Percentiles rank a stretch among this genome's conserved stretches.
These are phyloP conservation scores for Desmodesmus armatus DNA, from an alignment of 139 green algal genomes.

Conservation along the genomic window DNA sequence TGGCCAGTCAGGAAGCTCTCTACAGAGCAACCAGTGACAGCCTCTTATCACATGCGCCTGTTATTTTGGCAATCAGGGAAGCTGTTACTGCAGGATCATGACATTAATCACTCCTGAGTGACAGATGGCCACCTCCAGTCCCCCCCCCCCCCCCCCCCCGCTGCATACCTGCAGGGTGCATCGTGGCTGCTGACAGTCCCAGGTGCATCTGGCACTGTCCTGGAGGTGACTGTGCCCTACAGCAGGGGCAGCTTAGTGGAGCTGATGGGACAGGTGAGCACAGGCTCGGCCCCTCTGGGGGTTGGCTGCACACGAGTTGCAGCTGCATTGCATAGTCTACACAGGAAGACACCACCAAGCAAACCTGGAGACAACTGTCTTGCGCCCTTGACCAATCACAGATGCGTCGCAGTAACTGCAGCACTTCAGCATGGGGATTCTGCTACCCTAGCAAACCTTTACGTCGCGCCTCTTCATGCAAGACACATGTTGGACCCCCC, in stretches of 20 bases:
- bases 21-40: neutral
- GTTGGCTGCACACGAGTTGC: neutral
- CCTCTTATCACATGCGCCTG: neutral
- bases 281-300: neutral
- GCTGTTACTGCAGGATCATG: neutral
- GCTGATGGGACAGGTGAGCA: constrained; percentile 62
- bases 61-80: neutral
- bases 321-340: too few relatives aligned
- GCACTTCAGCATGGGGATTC: too few relatives aligned
- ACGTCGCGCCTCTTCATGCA: too few relatives aligned
- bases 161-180: constrained; percentile 55
- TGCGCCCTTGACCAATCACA: too few relatives aligned
- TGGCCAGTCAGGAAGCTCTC: neutral
- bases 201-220: constrained; percentile 81
- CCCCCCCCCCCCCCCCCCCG: neutral
- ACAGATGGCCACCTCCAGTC: neutral
- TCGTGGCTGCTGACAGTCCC: constrained; percentile 82
- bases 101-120: neutral
- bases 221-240: constrained; percentile 85
- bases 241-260: constrained; percentile 57
- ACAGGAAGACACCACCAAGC: too few relatives aligned
- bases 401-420: too few relatives aligned
- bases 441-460: too few relatives aligned
- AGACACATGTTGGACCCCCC: neutral
- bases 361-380: too few relatives aligned